Conservation (phyloP, 2,329 filamentous ascomycete species). For the Pleoardoris graminearum region DNA sequence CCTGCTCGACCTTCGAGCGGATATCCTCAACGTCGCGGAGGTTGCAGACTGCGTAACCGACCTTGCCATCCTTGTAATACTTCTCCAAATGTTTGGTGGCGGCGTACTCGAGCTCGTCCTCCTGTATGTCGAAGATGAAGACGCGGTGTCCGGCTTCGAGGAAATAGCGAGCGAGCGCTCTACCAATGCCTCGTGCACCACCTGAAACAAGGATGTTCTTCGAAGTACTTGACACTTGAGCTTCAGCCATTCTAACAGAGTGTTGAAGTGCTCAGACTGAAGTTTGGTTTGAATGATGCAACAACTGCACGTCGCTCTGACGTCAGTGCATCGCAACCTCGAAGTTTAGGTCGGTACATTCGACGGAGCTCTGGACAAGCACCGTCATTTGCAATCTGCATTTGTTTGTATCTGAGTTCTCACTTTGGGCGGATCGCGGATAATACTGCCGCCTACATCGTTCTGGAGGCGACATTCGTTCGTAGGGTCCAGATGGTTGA, state of each 20-base stretch:
- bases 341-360: neutral
- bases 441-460: no score
- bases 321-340: constrained; percentile 6
- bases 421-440: no score
- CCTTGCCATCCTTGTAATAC: constrained; percentile 40
- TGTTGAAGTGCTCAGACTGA: neutral
- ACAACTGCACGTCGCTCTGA: constrained; percentile 11
- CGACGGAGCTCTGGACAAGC: neutral
- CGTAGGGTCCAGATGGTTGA: no score
- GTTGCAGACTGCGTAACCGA: constrained; percentile 49
- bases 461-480: no score
- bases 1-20: constrained; percentile 45
- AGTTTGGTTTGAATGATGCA: neutral
- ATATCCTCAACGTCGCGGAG: constrained; percentile 50
- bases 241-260: constrained; percentile 14
- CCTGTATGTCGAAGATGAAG: constrained; percentile 52
- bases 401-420: no score
- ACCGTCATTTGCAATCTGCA: neutral
- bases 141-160: constrained; percentile 51
- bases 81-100: constrained; percentile 46
- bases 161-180: constrained; percentile 52
- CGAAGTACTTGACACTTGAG: constrained; percentile 17
- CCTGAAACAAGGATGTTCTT: constrained; percentile 48
- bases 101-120: constrained; percentile 43
- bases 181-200: constrained; percentile 54